Evolutionary conservation across 306 rosid genomes (phyloP).

Genomic region (Cercis canadensis): DNA sequence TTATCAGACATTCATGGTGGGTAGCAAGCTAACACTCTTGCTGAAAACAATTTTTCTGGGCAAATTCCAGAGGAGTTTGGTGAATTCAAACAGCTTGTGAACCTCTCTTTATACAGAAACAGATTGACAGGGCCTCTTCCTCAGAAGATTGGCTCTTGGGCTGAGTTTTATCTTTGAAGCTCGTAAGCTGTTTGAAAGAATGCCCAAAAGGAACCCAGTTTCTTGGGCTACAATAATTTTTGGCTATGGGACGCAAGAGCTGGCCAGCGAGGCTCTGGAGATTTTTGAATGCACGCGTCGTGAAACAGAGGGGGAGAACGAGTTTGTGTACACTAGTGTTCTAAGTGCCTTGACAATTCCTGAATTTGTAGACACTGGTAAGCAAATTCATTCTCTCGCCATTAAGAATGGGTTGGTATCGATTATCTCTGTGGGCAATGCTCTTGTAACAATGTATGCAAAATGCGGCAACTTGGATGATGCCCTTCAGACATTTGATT

Average conservation of each 20-base stretch:
- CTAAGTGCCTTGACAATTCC: slow-evolving; percentile 58
- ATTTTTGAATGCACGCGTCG: slow-evolving; percentile 53
- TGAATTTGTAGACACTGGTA: slow-evolving; percentile 55
- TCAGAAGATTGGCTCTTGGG: too few relatives aligned
- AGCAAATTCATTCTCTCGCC: slow-evolving; percentile 74
- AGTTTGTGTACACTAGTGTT: slow-evolving; percentile 66
- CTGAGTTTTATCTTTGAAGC: slow-evolving; percentile 60
- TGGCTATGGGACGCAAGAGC: slow-evolving; percentile 59
- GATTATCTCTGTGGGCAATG: slow-evolving; percentile 69
- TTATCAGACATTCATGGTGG: slow-evolving; percentile 43
- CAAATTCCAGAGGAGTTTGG: too few relatives aligned
- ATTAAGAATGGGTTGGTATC: slow-evolving; percentile 60
- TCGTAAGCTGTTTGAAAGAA: slow-evolving; percentile 75
- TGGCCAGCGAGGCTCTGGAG: slow-evolving; percentile 57
- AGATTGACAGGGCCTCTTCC: too few relatives aligned
- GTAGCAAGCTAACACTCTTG: slow-evolving; percentile 57
- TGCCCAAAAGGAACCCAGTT: slow-evolving; percentile 65
- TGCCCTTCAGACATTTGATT: slow-evolving; percentile 65
- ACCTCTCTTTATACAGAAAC: too few relatives aligned
- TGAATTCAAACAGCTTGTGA: too few relatives aligned
- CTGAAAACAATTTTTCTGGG: too few relatives aligned
- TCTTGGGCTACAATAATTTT: slow-evolving; percentile 89
- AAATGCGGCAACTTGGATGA: slow-evolving; percentile 80
- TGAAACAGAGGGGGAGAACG: slow-evolving; percentile 47
- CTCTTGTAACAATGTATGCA: slow-evolving; percentile 83